These are phyloP conservation scores for Epicoccum sorghinum DNA, from an alignment of 2,329 filamentous ascomycete genomes.

Conservation along the genomic window DNA sequence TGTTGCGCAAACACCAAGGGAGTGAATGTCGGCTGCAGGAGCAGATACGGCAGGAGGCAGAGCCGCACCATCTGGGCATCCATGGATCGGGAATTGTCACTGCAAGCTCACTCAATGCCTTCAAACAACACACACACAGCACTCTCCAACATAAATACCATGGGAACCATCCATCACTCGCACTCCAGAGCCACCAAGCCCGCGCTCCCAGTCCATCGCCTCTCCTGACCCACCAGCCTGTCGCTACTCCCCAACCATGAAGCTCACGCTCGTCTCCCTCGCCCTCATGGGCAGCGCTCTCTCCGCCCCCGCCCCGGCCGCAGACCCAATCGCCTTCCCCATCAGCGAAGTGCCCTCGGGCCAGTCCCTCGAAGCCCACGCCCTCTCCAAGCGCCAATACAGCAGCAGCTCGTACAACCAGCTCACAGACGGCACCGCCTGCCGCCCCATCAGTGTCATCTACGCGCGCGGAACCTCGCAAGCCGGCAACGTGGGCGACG, in stretches of 20 bases:
- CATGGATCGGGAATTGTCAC: background rate
- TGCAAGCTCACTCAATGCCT: background rate
- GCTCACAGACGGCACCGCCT: constrained; percentile 36
- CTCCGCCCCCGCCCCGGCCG: constrained; percentile 9
- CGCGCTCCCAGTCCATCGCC: constrained; percentile 2
- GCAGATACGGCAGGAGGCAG: constrained; percentile 12
- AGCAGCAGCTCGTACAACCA: constrained; percentile 29
- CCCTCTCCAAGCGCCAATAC: constrained; percentile 26
- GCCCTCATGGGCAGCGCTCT: constrained; percentile 13
- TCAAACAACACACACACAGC: background rate
- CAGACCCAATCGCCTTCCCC: constrained; percentile 16
- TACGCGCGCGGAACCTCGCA: constrained; percentile 63
- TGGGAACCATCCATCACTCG: background rate
- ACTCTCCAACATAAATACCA: constrained; percentile 6
- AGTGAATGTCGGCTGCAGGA: background rate
- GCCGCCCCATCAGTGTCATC: constrained; percentile 57
- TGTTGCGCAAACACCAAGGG: background rate
- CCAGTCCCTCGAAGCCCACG: constrained; percentile 18
- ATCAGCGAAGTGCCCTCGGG: constrained; percentile 16
- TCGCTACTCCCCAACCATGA: constrained; percentile 10
- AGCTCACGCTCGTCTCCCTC: constrained; percentile 18
- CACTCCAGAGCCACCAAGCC: constrained; percentile 2
- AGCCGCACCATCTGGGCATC: background rate
- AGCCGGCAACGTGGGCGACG: constrained; percentile 56
- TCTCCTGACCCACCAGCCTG: background rate